These are phyloP conservation scores for Boletus vinaceobasis DNA, from an alignment of 768 basidiomycete species.

Conservation along the genomic window DNA sequence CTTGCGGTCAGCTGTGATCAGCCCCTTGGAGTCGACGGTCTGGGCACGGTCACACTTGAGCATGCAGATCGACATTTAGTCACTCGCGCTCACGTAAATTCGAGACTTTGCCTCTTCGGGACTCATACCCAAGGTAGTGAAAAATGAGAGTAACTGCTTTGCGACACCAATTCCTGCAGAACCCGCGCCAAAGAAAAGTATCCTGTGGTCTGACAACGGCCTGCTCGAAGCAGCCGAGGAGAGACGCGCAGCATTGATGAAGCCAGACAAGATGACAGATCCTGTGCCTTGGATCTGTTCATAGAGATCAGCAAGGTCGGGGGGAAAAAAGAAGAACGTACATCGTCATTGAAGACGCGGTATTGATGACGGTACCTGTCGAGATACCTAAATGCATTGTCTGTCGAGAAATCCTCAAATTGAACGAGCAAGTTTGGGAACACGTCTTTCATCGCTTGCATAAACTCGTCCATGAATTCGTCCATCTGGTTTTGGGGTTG, in stretches of 20 bases:
- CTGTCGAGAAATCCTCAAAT: slow-evolving; percentile 75
- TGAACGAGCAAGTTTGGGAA: slow-evolving; percentile 72
- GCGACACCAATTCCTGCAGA: slow-evolving; percentile 54
- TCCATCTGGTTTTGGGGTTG: slow-evolving; percentile 45
- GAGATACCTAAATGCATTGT: slow-evolving; percentile 74
- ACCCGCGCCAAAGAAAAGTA: slow-evolving; percentile 57
- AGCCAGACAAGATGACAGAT: slow-evolving; percentile 71
- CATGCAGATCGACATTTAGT: not conserved
- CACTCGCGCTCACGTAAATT: slow-evolving; percentile 54
- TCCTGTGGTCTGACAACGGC: slow-evolving; percentile 46
- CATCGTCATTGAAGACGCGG: slow-evolving; percentile 72
- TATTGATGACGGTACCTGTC: slow-evolving; percentile 57
- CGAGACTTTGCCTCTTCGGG: slow-evolving; percentile 63
- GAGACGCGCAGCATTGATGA: slow-evolving; percentile 67
- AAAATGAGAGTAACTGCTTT: slow-evolving; percentile 47
- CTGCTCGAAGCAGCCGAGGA: slow-evolving; percentile 45
- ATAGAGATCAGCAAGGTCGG: not conserved
- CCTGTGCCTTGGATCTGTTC: slow-evolving; percentile 67
- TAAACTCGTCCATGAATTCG: slow-evolving; percentile 75
- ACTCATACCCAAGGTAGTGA: slow-evolving; percentile 51
- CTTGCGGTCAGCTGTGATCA: slow-evolving; percentile 67
- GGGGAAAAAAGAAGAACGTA: slow-evolving; percentile 29
- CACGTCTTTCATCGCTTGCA: slow-evolving; percentile 59
- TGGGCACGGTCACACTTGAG: slow-evolving; percentile 24
- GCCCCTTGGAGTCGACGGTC: slow-evolving; percentile 76